Conservation (phyloP, 768 basidiomycete genomes). For the Mrakia frigida region DNA sequence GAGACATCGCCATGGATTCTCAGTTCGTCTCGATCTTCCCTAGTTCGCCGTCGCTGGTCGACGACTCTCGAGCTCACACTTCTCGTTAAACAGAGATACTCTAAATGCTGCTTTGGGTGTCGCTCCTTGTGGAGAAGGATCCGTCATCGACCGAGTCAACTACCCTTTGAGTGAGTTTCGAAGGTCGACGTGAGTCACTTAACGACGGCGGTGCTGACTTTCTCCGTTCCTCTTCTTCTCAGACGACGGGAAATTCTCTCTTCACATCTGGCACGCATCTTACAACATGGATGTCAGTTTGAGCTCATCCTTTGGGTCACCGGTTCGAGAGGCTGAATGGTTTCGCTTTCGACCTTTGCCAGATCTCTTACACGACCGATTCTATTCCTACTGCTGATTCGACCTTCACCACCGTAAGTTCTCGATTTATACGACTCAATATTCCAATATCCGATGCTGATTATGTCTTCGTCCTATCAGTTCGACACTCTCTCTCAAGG, state of each 20-base stretch:
- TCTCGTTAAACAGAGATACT: background rate
- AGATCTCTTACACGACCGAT: background rate
- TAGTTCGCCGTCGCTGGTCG: too few species aligned
- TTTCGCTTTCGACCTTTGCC: background rate
- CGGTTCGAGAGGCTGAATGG: too few species aligned
- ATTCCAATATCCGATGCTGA: background rate
- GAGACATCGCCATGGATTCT: background rate
- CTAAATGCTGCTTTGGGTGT: background rate
- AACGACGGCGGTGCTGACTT: too few species aligned
- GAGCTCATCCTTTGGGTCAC: too few species aligned
- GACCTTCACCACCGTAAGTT: background rate
- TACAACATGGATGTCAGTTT: background rate
- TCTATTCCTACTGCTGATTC: background rate
- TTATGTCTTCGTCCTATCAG: background rate
- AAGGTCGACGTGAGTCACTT: too few species aligned
- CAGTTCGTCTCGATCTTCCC: background rate
- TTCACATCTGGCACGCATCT: background rate
- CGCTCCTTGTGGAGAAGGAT: background rate
- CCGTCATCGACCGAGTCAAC: background rate
- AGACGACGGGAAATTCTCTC: background rate
- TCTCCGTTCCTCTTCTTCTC: background rate
- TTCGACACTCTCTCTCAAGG: background rate
- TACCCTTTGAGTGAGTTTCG: background rate
- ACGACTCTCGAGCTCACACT: too few species aligned
- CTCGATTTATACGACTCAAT: background rate